These are phyloP conservation scores for Dryas drummondii DNA, from an alignment of 306 rosid genomes.

Conservation along the genomic window DNA sequence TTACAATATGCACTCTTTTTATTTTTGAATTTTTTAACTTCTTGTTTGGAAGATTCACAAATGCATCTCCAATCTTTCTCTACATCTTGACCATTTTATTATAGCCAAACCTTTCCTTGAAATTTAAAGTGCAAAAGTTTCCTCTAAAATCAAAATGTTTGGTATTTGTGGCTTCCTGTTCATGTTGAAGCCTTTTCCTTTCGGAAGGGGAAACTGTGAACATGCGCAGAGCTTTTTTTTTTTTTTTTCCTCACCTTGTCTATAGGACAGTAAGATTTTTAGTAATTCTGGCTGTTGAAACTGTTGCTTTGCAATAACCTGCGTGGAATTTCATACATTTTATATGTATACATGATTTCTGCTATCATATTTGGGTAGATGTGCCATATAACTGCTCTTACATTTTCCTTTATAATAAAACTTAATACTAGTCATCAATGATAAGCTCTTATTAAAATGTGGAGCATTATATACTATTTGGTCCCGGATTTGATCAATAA, in stretches of 20 bases:
- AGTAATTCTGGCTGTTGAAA: not conserved
- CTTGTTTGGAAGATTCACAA: not conserved
- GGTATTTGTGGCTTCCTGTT: not conserved
- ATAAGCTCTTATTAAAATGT: not conserved
- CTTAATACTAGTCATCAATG: not conserved
- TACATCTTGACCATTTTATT: not conserved
- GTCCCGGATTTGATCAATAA: conserved; percentile 4
- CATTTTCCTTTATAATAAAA: not conserved
- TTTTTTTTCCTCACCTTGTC: not conserved
- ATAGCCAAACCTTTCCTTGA: conserved; percentile 4
- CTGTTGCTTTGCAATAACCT: conserved; percentile 3
- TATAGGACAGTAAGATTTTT: not conserved
- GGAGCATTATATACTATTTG: not conserved
- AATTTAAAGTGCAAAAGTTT: not conserved
- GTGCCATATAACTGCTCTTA: not conserved
- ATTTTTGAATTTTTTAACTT: not conserved
- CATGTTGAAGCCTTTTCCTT: not conserved
- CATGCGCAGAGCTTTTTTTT: no score
- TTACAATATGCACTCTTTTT: no score
- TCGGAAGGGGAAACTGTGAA: not conserved
- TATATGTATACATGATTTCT: not conserved
- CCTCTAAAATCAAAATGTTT: not conserved
- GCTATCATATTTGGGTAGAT: not conserved
- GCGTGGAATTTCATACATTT: not conserved
- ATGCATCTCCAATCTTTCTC: not conserved